Base-by-base conservation (phyloP, 1,284 basidiomycete species). In the Ustilago shanxiensis region DNA sequence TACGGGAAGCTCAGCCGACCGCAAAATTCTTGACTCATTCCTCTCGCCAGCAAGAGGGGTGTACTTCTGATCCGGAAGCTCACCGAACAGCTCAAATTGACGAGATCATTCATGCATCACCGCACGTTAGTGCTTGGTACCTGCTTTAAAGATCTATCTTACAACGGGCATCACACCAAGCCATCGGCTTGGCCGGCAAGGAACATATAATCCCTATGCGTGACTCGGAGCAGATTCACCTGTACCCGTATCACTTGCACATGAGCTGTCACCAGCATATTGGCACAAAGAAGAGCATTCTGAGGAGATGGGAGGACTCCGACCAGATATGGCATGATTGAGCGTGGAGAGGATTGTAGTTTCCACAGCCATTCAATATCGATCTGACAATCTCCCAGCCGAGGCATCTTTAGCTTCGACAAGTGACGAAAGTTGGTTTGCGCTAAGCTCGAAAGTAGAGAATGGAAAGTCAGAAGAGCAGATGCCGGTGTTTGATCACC, bases 81-180 rank as follows among this genome's bases (percentile, higher is more conserved):
- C 41, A 11, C 20, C 41, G 41, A 44, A 44, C 18, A 44, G 2
- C n/a, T 44, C 41, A 20, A 1, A 26, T 28, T 26, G 47, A 24
- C 5, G 47, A 35, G 51, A 24, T 26, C 24, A 22, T 33, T 54
- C 50, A 49, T 60, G 51, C 64, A 50, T 26, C 28, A 45, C 50
- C 35, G 7, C 16, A 20, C 20, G 11, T 37, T 16, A 22, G 57
- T 55, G 52, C 33, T 60, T 60, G 31, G 65, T 60, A 66, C 65
- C 65, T 66, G 65, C 58, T 60, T 66, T 31, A 44, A n/a, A 66
- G 57, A 66, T 66, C 65, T 47, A 28, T 49, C 45, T 49, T 22
- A 16, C 18, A 49, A 52, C n/a, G 37, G 29, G 4, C 47, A 26
- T 11, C 41, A 20, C 7, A 20, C 41, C 41, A 41, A 26, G 45